A percentile compares a stretch with the other conserved stretches of the same genome.
phyloP scores from a whole-genome alignment of 2,329 filamentous ascomycete species.

The Coleophoma crateriformis region DNA sequence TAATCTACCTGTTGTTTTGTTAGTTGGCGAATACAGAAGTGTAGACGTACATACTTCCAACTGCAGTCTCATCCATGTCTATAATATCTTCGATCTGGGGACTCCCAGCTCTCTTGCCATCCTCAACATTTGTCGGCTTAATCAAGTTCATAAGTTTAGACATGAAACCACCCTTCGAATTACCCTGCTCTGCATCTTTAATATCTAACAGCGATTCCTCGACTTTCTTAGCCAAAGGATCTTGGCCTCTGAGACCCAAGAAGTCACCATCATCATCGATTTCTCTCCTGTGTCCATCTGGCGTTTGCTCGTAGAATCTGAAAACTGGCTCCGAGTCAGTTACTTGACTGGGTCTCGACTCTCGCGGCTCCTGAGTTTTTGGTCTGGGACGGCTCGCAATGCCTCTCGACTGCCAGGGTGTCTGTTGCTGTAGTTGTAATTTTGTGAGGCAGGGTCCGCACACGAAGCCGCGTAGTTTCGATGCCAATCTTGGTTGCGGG shows the following conservation, averaged over 20 bases:
- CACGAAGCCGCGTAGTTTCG: constrained; percentile 22
- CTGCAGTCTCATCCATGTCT: no score
- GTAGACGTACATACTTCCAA: no score
- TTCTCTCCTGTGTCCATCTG: constrained; percentile 21
- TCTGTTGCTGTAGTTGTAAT: constrained; percentile 13
- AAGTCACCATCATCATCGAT: constrained; percentile 12
- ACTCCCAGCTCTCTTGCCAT: neutral
- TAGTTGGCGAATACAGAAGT: neutral
- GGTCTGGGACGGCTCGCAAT: constrained; percentile 8
- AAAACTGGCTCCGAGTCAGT: constrained; percentile 2
- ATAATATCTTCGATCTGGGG: no score
- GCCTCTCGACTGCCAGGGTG: constrained; percentile 18
- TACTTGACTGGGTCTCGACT: neutral
- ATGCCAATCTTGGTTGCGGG: constrained; percentile 17
- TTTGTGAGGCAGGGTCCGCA: constrained; percentile 26
- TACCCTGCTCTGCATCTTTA: neutral
- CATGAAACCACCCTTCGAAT: neutral
- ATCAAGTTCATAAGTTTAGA: neutral
- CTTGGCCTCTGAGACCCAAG: neutral
- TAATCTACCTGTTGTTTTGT: no score
- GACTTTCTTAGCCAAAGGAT: neutral
- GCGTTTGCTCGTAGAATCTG: constrained; percentile 20
- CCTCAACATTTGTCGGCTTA: no score
- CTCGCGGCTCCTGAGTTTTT: neutral
- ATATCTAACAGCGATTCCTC: neutral